Evolutionary conservation across 2,329 filamentous ascomycete species (phyloP).

Genomic region (Thielaviopsis populi): DNA sequence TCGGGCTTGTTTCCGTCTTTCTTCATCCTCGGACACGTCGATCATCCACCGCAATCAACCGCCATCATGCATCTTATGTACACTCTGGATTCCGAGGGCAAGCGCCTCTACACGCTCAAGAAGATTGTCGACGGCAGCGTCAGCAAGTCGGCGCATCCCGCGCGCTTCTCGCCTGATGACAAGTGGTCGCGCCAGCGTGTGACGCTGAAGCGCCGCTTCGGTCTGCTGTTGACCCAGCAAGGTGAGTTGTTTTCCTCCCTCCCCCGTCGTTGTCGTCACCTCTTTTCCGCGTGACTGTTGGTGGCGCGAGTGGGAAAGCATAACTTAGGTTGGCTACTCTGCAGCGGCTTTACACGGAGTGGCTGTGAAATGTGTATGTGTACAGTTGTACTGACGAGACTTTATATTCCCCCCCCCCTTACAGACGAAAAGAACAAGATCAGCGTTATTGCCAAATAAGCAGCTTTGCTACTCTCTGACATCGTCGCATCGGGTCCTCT

Average conservation of each 20-base stretch:
- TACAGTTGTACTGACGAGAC: not conserved
- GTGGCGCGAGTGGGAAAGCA: too few relatives aligned
- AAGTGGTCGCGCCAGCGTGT: slow-evolving; percentile 96
- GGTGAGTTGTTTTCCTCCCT: slow-evolving; percentile 27
- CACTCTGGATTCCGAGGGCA: slow-evolving; percentile 67
- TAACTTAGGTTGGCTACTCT: too few relatives aligned
- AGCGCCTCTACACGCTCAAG: slow-evolving; percentile 88
- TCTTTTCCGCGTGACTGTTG: too few relatives aligned
- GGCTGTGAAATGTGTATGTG: not conserved
- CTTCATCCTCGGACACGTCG: not conserved
- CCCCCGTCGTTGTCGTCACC: too few relatives aligned
- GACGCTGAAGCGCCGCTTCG: slow-evolving; percentile 86
- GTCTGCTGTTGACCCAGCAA: slow-evolving; percentile 70
- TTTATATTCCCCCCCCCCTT: not conserved
- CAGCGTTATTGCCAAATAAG: slow-evolving; percentile 17
- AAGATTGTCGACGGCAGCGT: slow-evolving; percentile 73
- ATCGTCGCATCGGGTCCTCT: not conserved
- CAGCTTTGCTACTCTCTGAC: not conserved
- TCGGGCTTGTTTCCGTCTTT: not conserved
- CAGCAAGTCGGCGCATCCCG: slow-evolving; percentile 91
- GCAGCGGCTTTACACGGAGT: not conserved
- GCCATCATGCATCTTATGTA: slow-evolving; percentile 54
- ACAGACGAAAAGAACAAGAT: slow-evolving; percentile 13
- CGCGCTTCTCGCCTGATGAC: slow-evolving; percentile 93
- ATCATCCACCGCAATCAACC: not conserved